Base-by-base conservation (phyloP, 208 protist genomes). In the Crithidia bombi region DNA sequence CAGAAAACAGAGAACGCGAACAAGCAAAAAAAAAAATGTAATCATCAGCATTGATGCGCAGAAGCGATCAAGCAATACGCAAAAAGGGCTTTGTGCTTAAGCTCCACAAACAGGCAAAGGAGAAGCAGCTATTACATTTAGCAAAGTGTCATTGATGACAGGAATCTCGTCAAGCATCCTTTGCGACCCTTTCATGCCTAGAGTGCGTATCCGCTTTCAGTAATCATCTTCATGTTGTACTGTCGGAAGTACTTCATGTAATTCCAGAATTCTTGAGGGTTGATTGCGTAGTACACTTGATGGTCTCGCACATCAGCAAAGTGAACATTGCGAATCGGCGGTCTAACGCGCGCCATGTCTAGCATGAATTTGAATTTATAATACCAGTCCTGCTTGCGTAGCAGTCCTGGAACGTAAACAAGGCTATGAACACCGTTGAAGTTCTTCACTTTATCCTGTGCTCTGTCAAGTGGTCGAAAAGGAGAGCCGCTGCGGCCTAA, bases 361-460 rank as follows among this genome's bases (percentile, higher is more conserved):
- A 93, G 82, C 87, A 95, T 95, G 64, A 91, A 91, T 63, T 95
- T 95, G 63, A 95, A 95, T 59, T 95, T 95, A 77, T 95, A 95
- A 57, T 92, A 92, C 78, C 81, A 95, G 59, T 95, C 88, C 51
- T 92, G 86, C 46, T 95, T 95, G 30, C 79, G 43, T 52, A 95
- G 36, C 14, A 93, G 67, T 33, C 90, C 87, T n/a, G 90, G 90
- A 9, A 93, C 86, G 70, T 82, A 95, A 1, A 95, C 87, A 23
- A 95, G 70, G 38, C 73, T 89, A 50, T 95, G 90, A 1, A 93
- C 87, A 12, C 90, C 90, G 58, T 92, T 93, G 61, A 82, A 81
- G 52, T 93, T 93, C 51, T 83, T 89, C 26, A 92, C 78, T 38
- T 90, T 89, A 33, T 95, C 87, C 41, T 91, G 85, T 12, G 87